These are phyloP conservation scores for Miscanthus lutarioriparius DNA, from an alignment of 176 grass and related monocot species.

Conservation along the genomic window DNA sequence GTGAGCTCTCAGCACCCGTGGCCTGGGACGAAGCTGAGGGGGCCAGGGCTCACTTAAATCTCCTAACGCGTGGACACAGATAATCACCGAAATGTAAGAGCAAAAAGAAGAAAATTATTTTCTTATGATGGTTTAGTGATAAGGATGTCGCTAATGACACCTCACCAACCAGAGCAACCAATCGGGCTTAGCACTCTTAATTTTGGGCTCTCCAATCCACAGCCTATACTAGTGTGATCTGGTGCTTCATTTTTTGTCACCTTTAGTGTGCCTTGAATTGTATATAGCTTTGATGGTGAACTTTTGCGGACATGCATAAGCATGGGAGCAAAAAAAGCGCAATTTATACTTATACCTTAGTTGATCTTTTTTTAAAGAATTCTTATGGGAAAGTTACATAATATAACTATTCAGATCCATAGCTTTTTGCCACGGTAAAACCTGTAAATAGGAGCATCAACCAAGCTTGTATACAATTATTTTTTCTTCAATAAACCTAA, in stretches of 20 bases:
- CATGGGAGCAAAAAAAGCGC: background rate
- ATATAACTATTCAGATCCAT: background rate
- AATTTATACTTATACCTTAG: background rate
- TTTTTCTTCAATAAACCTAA: too few relatives aligned
- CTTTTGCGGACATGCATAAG: background rate
- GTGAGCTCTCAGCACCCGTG: too few relatives aligned
- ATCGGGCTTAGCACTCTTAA: conserved; percentile 24
- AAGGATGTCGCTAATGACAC: conserved; percentile 38
- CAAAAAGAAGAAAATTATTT: background rate
- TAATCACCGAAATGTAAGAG: conserved; percentile 4
- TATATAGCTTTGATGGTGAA: background rate
- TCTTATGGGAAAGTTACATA: background rate
- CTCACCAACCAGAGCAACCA: conserved; percentile 45
- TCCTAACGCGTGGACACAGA: conserved; percentile 33
- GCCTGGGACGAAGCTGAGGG: background rate
- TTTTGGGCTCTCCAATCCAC: conserved; percentile 9
- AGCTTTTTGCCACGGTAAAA: background rate
- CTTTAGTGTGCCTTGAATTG: conserved; percentile 25
- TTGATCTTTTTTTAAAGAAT: background rate
- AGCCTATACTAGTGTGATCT: background rate
- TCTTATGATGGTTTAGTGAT: conserved; percentile 32
- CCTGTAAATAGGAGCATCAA: background rate
- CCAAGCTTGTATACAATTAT: background rate
- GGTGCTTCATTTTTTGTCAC: background rate
- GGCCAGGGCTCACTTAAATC: background rate